phyloP scores from a whole-genome alignment of 2,329 filamentous ascomycete species.

The Fusarium sp. region DNA sequence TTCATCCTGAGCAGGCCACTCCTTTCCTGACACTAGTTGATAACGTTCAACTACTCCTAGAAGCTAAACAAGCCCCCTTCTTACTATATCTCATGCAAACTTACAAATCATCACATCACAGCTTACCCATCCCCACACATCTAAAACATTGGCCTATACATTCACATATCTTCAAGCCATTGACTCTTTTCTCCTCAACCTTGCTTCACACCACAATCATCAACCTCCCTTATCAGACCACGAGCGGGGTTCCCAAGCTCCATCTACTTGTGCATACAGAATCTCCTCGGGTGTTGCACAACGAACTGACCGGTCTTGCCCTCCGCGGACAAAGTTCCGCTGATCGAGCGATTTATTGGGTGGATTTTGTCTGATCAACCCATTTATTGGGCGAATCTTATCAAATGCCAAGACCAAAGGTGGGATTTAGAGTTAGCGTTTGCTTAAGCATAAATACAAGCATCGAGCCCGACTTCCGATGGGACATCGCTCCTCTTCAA shows the following conservation, averaged over 20 bases:
- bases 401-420: background rate
- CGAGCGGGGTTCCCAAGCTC: background rate
- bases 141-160: background rate
- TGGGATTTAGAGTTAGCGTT: background rate
- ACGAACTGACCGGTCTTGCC: background rate
- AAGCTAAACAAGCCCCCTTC: background rate
- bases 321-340: background rate
- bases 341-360: background rate
- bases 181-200: background rate
- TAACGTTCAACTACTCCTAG: background rate
- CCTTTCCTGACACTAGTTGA: background rate
- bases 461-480: background rate
- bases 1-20: background rate
- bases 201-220: background rate
- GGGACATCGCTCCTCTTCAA: background rate
- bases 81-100: background rate
- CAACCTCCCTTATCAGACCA: background rate
- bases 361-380: background rate
- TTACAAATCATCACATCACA: background rate
- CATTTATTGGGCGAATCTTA: background rate
- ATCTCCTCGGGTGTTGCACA: background rate
- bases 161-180: background rate
- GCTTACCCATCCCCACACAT: background rate
- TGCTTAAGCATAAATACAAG: constrained; percentile 25
- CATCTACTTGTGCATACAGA: background rate